Base-by-base conservation (phyloP, 345 rosid species). In the Eucalyptus marginata region DNA sequence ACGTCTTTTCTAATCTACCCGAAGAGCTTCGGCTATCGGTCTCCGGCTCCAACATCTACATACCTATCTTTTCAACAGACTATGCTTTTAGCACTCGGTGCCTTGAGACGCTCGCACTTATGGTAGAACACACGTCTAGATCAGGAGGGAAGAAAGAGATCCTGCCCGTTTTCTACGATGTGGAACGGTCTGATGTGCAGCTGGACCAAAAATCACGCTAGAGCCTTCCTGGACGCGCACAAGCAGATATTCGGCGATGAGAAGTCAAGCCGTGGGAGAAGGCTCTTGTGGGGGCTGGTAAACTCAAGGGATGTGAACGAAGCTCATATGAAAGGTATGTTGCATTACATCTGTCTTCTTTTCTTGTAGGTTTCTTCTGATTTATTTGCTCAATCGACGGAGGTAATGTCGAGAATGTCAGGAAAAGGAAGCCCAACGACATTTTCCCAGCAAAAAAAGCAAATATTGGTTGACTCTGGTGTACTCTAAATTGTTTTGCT, bases 211-310 rank as follows among this genome's bases (percentile, higher is more conserved):
- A 22, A 56, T 56, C 62, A 22, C 13, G 25, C 12, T 22, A 24
- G 27, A 56, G 6, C 0, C 27, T 3, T 0, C 62, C 62, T 56
- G 27, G 27, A 56, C 62, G 4, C 0, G 62, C 29, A 56, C 25
- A 20, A 22, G 59, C 59, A 3, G 59, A 0, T 0, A 22, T 54
- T 18, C 0, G 59, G 59, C 1, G 27, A 1, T 0, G 62, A 22
- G 62, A 56, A 22, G 62, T 24, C 27, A 24, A 56, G 62, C 27
- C 0, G 62, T 56, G 62, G 62, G 11, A 56, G 62, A 56, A 56
- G 62, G 62, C 62, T 56, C 62, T 56, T 4, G 62, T 56, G 5
- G 62, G 2, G 62, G 27, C 27, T 56, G 29, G 13, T 22, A 22
- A 56, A 24, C 0, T 22, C 62, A 5, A 56, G 62, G 27, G 62